Conservation (phyloP, 23 red algal species). For the Gracilaria domingensis region DNA sequence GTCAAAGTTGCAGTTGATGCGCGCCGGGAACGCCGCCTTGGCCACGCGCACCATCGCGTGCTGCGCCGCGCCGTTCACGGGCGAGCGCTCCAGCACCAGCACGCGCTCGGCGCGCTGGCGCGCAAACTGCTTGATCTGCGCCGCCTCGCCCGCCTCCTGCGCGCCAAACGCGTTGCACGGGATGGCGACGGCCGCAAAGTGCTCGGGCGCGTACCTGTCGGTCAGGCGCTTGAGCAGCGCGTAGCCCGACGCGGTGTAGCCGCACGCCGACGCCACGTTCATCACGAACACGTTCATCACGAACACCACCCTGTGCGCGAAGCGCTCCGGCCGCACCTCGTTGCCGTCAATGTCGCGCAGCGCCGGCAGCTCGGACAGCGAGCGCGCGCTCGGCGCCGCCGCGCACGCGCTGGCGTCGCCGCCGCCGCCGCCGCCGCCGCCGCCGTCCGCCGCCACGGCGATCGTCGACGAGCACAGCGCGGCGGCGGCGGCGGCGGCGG, state of each 20-base stretch:
- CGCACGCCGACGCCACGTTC: constrained; percentile 81
- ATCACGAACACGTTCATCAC: too few relatives aligned
- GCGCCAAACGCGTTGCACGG: constrained; percentile 75
- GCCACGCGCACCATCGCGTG: constrained; percentile 61
- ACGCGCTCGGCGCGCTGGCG: constrained; percentile 11
- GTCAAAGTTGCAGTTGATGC: constrained; percentile 79
- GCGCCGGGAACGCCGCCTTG: constrained; percentile 40
- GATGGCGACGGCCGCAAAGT: constrained; percentile 49
- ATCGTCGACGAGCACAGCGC: background rate
- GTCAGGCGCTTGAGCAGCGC: constrained; percentile 41
- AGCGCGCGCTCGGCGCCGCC: background rate
- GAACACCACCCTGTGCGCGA: constrained; percentile 57
- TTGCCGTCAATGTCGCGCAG: constrained; percentile 63
- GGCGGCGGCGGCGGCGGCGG: background rate
- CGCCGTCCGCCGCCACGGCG: too few relatives aligned
- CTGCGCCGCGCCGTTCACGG: constrained; percentile 49
- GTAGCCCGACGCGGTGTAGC: constrained; percentile 73
- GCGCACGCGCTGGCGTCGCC: background rate
- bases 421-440: background rate
- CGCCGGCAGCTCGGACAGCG: constrained; percentile 37
- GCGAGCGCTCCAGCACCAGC: constrained; percentile 57
- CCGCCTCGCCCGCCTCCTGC: constrained; percentile 60
- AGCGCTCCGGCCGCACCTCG: background rate
- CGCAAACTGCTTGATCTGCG: constrained; percentile 83
- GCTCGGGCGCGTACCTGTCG: constrained; percentile 68